Evolutionary conservation across 2,329 filamentous ascomycete genomes (phyloP), one percentile per base, ranked within the genome.

Genomic region (Phaeophleospora eucalypticola): DNA sequence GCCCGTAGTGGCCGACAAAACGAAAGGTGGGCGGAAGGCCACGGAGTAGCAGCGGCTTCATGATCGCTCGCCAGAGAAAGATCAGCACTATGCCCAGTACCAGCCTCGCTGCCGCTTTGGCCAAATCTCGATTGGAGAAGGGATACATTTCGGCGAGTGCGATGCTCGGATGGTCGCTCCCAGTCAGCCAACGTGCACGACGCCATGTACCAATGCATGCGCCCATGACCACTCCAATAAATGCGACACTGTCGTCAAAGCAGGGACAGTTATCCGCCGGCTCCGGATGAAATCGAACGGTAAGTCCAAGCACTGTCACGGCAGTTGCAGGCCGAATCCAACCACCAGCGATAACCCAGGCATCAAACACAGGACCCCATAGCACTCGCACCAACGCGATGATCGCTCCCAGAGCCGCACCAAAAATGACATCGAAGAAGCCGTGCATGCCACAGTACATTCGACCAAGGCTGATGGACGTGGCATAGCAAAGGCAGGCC

Each of bases 401-500:
- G 4, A 78, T 68, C 9, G 83, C 84, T 24, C 93, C 93, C 46
- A 96, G 76, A 12, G 82, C 59, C 45, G 85, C 88, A 4, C 93
- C 93, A 46, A 93, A 68, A 12, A 93, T 70, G 18, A 97, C 89
- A 67, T 98, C 93, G 36, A 93, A 76, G 69, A 97, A 95, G 9
- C 93, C 93, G 69, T 98, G 93, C 93, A 98, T 98, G 51, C 93
- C 93, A 64, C 93, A 98, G 72, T 98, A 97, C 29, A 98, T 75
- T 16, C 93, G 83, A 4, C 93, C 93, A 52, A 97, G 73, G 34
- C 96, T 80, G 62, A 98, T 97, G 19, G 91, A 96, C 10, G 81
- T 71, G 27, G 87, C 88, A 65, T 97, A 98, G 58, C 88, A 84
- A 67, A 93, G 94, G 34, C 85, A 83, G 4, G 87, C 68, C 3